Evolutionary conservation across 1,284 basidiomycete genomes (phyloP).

Genomic region (Mycena sp.): DNA sequence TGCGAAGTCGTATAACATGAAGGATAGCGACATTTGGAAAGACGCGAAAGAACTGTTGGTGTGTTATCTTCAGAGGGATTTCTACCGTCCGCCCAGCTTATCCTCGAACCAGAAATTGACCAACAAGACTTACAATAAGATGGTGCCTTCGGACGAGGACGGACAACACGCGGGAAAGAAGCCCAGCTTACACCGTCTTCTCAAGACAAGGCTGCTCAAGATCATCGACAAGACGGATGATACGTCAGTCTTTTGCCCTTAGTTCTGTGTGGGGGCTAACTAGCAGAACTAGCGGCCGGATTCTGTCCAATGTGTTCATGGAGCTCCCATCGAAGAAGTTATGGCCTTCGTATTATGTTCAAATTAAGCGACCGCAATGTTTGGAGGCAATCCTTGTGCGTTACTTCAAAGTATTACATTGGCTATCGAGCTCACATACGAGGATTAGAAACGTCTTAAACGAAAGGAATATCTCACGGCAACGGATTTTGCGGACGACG

Average conservation of each 20-base stretch:
- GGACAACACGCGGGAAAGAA: constrained; percentile 58
- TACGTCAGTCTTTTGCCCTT: constrained; percentile 51
- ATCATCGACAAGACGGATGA: constrained; percentile 75
- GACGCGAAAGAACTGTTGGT: constrained; percentile 80
- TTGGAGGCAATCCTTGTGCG: constrained; percentile 83
- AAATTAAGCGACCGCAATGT: constrained; percentile 86
- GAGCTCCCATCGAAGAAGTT: constrained; percentile 81
- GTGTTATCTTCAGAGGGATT: constrained; percentile 10
- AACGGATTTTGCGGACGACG: constrained; percentile 83
- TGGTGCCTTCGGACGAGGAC: constrained; percentile 59
- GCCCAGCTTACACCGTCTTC: constrained; percentile 67
- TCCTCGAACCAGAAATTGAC: constrained; percentile 64
- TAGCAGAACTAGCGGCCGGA: constrained; percentile 62
- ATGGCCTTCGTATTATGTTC: constrained; percentile 88
- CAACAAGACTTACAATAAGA: constrained; percentile 68
- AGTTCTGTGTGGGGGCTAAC: neutral
- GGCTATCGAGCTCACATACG: constrained; percentile 4
- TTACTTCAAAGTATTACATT: constrained; percentile 25
- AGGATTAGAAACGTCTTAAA: constrained; percentile 74
- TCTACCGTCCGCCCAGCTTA: constrained; percentile 3
- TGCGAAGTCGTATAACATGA: constrained; percentile 90
- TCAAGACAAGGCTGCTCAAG: constrained; percentile 75
- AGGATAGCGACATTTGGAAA: constrained; percentile 85
- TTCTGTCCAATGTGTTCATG: constrained; percentile 83
- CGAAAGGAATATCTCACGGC: constrained; percentile 75